These are phyloP conservation scores for Geranomyces variabilis DNA, from an alignment of 192 early-diverging fungal genomes.

Conservation along the genomic window DNA sequence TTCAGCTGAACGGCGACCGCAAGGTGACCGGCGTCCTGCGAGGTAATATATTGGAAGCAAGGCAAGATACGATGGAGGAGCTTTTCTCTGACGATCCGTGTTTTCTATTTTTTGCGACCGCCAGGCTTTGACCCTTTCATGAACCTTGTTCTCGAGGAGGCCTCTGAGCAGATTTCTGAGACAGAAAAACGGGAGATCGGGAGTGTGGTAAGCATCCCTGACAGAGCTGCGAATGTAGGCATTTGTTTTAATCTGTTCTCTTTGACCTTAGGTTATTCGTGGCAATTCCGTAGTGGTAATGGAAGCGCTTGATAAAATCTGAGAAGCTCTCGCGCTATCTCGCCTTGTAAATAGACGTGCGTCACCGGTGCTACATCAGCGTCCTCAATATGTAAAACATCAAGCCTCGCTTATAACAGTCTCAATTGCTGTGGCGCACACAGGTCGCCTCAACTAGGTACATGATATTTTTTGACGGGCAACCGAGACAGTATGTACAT, in stretches of 20 bases:
- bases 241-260: too few species aligned
- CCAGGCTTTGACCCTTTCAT: slow-evolving; percentile 97
- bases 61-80: slow-evolving; percentile 1
- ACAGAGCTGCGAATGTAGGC: background rate
- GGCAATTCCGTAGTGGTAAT: slow-evolving; percentile 60
- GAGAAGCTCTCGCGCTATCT: background rate
- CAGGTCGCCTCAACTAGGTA: too few species aligned
- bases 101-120: background rate
- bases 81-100: too few species aligned
- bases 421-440: too few species aligned
- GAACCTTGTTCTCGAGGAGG: slow-evolving; percentile 96
- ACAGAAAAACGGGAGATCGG: slow-evolving; percentile 78
- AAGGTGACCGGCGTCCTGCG: slow-evolving; percentile 93
- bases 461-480: too few species aligned
- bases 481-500: too few species aligned
- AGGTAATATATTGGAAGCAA: slow-evolving; percentile 44
- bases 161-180: slow-evolving; percentile 76
- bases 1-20: slow-evolving; percentile 90
- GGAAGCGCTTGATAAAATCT: slow-evolving; percentile 58
- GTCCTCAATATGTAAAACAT: too few species aligned
- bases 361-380: too few species aligned
- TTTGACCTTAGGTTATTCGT: slow-evolving; percentile 54
- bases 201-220: slow-evolving; percentile 69
- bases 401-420: too few species aligned
- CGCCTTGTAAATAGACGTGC: too few species aligned